Conservation (phyloP, 2,329 filamentous ascomycete species). For the Pyricularia sp. region DNA sequence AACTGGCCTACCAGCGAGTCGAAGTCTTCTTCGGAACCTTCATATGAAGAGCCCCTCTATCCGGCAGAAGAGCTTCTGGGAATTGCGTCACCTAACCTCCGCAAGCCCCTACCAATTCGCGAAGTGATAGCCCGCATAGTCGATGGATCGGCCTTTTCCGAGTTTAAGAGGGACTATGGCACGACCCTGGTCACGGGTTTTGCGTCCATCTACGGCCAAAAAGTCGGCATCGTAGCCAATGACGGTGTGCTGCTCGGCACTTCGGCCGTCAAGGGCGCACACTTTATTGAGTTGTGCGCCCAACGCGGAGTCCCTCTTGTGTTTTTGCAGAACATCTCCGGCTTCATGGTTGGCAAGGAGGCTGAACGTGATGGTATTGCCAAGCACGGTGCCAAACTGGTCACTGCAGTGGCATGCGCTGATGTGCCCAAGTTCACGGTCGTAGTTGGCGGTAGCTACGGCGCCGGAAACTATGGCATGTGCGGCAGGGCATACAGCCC, state of each 20-base stretch:
- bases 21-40: constrained; percentile 9
- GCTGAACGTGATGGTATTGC: constrained; percentile 92
- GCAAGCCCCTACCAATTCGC: constrained; percentile 71
- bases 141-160: constrained; percentile 77
- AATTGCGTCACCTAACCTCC: constrained; percentile 81
- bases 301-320: constrained; percentile 82
- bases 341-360: constrained; percentile 94
- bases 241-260: constrained; percentile 90
- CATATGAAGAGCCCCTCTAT: constrained; percentile 66
- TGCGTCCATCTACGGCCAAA: constrained; percentile 77
- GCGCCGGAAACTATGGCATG: constrained; percentile 97
- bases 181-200: constrained; percentile 85
- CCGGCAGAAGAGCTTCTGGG: constrained; percentile 68
- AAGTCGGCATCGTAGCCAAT: constrained; percentile 87
- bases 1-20: constrained; percentile 57
- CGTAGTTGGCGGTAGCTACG: constrained; percentile 84
- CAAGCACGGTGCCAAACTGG: constrained; percentile 94
- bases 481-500: constrained; percentile 90
- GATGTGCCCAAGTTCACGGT: constrained; percentile 96
- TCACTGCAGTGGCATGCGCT: constrained; percentile 87
- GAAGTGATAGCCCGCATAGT: constrained; percentile 90
- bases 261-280: constrained; percentile 79
- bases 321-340: constrained; percentile 92
- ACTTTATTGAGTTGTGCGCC: constrained; percentile 90
- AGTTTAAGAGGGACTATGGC: constrained; percentile 91